Conservation (phyloP, 2,329 filamentous ascomycete species). For the Calonectria leucothoes region DNA sequence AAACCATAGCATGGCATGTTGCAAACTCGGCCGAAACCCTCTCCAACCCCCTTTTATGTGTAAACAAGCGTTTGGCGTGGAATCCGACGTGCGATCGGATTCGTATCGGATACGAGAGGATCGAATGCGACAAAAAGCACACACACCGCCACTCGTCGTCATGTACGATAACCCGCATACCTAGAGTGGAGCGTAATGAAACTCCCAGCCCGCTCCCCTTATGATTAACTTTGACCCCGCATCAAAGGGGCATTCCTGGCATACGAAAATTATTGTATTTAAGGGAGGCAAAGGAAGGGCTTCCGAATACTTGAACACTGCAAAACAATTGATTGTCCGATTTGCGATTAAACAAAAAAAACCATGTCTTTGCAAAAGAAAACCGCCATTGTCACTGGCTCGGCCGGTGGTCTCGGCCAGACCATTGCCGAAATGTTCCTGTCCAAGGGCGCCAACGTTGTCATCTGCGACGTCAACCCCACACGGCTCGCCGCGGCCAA, state of each 20-base stretch:
- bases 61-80: background rate
- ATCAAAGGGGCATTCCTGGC: background rate
- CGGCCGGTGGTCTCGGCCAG: conserved; percentile 47
- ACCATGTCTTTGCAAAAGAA: conserved; percentile 30
- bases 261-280: background rate
- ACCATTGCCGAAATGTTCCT: conserved; percentile 45
- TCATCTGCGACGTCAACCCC: conserved; percentile 46
- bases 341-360: too few species aligned
- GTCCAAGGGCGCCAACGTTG: conserved; percentile 45
- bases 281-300: too few species aligned
- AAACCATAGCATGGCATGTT: background rate
- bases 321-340: background rate
- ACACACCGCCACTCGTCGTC: background rate
- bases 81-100: background rate
- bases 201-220: too few species aligned
- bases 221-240: too few species aligned
- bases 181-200: background rate
- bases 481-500: conserved; percentile 23
- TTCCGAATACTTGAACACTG: background rate
- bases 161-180: background rate
- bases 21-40: background rate
- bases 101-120: background rate
- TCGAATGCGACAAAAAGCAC: background rate
- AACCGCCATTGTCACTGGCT: conserved; percentile 48
- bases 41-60: background rate